Conservation (phyloP, 2,329 filamentous ascomycete species). For the Botryotinia narcissicola region DNA sequence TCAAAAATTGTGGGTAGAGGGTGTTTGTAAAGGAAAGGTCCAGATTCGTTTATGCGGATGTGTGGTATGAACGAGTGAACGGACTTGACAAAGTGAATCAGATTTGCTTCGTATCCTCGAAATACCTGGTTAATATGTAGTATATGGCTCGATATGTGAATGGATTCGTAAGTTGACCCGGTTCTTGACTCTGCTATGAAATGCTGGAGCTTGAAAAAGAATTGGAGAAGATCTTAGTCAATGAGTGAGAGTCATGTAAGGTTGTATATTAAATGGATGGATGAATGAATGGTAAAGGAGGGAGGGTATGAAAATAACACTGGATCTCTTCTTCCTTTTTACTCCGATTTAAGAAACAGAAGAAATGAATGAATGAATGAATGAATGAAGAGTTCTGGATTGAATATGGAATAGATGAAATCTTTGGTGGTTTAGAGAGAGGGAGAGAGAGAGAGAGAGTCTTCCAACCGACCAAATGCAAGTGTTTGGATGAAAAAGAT, state of each 20-base stretch:
- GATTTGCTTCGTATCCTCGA: not conserved
- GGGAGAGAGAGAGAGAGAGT: not conserved
- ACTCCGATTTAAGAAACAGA: not conserved
- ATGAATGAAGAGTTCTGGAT: not conserved
- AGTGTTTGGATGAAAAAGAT: not conserved
- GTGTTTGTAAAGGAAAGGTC: not conserved
- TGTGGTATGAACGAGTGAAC: not conserved
- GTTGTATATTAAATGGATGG: not conserved
- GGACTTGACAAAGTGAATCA: conserved; percentile 5
- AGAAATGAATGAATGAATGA: too few species aligned
- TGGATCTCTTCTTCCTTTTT: not conserved
- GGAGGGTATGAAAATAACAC: not conserved
- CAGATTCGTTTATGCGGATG: not conserved
- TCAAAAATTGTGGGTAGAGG: not conserved
- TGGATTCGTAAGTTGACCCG: too few species aligned
- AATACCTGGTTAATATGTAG: not conserved
- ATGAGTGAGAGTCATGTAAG: not conserved
- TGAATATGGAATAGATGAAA: not conserved
- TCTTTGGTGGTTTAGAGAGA: too few species aligned
- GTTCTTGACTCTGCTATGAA: not conserved
- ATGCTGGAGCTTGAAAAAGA: not conserved
- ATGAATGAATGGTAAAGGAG: not conserved
- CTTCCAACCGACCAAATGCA: not conserved
- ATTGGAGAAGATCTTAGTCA: not conserved
- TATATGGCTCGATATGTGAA: not conserved